Evolutionary conservation across 306 rosid genomes (phyloP), one percentile per base, ranked within the genome.

Genomic region (Calophaca sinica): DNA sequence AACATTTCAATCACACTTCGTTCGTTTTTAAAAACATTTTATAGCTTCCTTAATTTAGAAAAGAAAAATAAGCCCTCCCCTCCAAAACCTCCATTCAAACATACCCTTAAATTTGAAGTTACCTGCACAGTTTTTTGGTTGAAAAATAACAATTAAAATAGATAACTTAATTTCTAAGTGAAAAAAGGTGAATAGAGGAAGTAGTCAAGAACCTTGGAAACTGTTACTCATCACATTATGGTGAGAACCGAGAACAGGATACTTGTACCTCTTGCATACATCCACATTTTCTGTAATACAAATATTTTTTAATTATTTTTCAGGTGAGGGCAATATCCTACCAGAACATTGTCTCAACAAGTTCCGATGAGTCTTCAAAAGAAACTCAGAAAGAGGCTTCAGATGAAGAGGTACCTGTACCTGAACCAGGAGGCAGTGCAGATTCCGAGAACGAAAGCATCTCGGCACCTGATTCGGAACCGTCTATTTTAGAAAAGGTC

Each of bases 281-380:
- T 61, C 49, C 12, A 15, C 48, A 59, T 70, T 14, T 70, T 61
- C 31, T 59, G 67, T 39, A 32, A 10, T 65, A 38, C 35, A 48
- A 77, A 67, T 46, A 55, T 52, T 75, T 84, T 57, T 60, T 57
- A 67, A 67, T 62, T 86, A 61, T 64, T 81, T 52, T 79, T 76
- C 93, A 94, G 97, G 70, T 82, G 80, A 87, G 87, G 87, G 92
- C 72, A 60, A 85, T 78, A 74, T 82, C 97, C 39, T 75, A 79
- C 76, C 90, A 85, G 62, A 81, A 60, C 61, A 60, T 66, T 79
- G 86, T 82, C 66, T 53, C 59, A 41, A 76, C 67, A 73, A 85
- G 90, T 81, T 79, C 89, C 45, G 93, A 94, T 2, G 96, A 90
- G 62, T 83, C 96, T 85, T 83, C 92, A 51, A 87, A 90, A 77